Evolutionary conservation across 1,139 yeast genomes (phyloP).

Genomic region (Yueomyces sp.): DNA sequence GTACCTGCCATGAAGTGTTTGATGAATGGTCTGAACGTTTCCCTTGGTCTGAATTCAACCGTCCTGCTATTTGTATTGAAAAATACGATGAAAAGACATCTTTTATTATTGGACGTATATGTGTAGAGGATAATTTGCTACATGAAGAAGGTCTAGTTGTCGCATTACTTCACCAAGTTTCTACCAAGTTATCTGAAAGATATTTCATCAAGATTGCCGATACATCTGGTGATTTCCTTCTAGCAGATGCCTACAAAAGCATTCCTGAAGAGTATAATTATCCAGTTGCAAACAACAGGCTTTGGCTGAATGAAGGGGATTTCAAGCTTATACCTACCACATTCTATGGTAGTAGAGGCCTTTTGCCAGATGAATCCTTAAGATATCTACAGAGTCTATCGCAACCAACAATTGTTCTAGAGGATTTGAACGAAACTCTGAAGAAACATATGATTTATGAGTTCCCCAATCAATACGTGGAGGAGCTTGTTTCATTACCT

Average conservation of each 20-base stretch:
- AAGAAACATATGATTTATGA: conserved; percentile 3
- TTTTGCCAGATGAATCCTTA: conserved; percentile 26
- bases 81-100: conserved; percentile 3
- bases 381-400: conserved; percentile 22
- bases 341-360: conserved; percentile 20
- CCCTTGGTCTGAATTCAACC: conserved; percentile 30
- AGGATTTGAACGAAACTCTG: too few relatives aligned
- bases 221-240: conserved; percentile 43
- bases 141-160: conserved; percentile 24
- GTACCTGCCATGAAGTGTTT: conserved; percentile 20
- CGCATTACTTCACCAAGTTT: conserved; percentile 29
- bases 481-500: conserved; percentile 6
- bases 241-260: conserved; percentile 35
- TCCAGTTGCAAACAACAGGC: conserved; percentile 20
- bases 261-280: conserved; percentile 26
- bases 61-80: conserved; percentile 7
- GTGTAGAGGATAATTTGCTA: conserved; percentile 17
- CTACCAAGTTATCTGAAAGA: conserved; percentile 19
- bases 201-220: conserved; percentile 39
- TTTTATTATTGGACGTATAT: conserved; percentile 16
- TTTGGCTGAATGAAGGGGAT: conserved; percentile 20
- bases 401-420: conserved; percentile 18
- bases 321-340: conserved; percentile 20
- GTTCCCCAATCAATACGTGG: conserved; percentile 10
- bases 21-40: conserved; percentile 30